Percentiles rank a stretch among this genome's conserved stretches.
phyloP scores from a whole-genome alignment of 139 green algal species.

The Chlamydomonas incerta region DNA sequence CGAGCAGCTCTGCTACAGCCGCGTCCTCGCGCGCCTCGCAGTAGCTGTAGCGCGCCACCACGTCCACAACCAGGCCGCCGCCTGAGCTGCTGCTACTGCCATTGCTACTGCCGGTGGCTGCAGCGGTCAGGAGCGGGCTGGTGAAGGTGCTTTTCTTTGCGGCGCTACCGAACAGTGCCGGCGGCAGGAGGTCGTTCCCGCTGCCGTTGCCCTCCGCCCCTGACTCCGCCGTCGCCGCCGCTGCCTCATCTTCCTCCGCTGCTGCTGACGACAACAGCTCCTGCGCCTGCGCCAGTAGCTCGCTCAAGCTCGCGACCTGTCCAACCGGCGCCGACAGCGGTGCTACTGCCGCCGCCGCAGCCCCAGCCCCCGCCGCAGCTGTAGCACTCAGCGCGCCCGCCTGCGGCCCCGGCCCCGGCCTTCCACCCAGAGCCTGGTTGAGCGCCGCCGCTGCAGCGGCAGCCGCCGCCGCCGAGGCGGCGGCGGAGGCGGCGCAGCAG shows the following conservation, averaged over 20 bases:
- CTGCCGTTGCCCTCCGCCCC: not conserved
- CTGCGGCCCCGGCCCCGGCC: too few relatives aligned
- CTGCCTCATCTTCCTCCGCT: not conserved
- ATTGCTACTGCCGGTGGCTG: not conserved
- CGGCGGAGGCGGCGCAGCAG: not conserved
- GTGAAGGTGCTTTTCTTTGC: not conserved
- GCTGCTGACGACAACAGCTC: not conserved
- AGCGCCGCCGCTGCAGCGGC: not conserved
- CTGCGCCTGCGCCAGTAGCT: not conserved
- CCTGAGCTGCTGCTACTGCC: not conserved
- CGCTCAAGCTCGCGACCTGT: not conserved
- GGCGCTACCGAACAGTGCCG: not conserved
- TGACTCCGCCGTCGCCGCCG: not conserved
- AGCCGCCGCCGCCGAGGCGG: not conserved
- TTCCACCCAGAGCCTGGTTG: too few relatives aligned
- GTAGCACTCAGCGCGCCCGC: too few relatives aligned
- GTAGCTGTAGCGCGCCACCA: slow-evolving; percentile 29
- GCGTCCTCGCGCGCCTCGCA: slow-evolving; percentile 8
- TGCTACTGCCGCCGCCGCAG: not conserved
- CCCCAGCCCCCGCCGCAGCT: not conserved
- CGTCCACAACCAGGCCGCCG: not conserved
- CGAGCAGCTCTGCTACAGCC: slow-evolving; percentile 1
- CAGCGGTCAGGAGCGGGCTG: not conserved
- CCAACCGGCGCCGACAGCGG: not conserved
- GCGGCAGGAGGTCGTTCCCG: slow-evolving; percentile 1